Evolutionary conservation across 2,329 filamentous ascomycete species (phyloP).

Genomic region (Phyllosticta capitalensis): DNA sequence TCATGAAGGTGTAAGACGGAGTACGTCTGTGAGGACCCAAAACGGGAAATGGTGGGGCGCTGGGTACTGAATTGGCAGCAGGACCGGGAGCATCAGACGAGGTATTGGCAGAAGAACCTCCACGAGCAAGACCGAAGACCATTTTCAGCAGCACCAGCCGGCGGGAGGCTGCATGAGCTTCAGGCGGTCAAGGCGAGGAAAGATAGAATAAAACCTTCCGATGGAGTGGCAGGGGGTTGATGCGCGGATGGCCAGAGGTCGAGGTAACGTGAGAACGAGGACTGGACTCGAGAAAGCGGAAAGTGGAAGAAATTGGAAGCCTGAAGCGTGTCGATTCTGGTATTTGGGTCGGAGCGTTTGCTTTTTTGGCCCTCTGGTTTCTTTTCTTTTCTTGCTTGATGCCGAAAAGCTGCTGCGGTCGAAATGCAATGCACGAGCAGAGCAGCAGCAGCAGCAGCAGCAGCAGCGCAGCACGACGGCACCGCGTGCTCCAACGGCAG

Average conservation of each 20-base stretch:
- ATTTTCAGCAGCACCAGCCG: background rate
- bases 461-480: background rate
- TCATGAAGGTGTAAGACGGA: conserved; percentile 17
- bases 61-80: background rate
- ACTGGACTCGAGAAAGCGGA: background rate
- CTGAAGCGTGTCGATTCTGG: background rate
- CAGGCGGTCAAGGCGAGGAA: background rate
- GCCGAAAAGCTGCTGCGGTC: background rate
- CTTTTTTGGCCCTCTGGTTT: background rate
- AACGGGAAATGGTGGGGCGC: background rate
- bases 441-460: background rate
- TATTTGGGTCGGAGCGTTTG: background rate
- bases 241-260: background rate
- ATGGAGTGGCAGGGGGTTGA: background rate
- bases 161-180: background rate
- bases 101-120: background rate
- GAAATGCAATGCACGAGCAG: background rate
- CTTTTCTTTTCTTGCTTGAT: background rate
- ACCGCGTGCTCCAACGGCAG: background rate
- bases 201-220: background rate
- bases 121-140: background rate
- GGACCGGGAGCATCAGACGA: background rate
- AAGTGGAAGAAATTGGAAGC: background rate
- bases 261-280: background rate
- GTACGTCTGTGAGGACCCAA: background rate